Evolutionary conservation across 805 yeast genomes (phyloP).

Genomic region (Isabelozyma pseudorhagii): DNA sequence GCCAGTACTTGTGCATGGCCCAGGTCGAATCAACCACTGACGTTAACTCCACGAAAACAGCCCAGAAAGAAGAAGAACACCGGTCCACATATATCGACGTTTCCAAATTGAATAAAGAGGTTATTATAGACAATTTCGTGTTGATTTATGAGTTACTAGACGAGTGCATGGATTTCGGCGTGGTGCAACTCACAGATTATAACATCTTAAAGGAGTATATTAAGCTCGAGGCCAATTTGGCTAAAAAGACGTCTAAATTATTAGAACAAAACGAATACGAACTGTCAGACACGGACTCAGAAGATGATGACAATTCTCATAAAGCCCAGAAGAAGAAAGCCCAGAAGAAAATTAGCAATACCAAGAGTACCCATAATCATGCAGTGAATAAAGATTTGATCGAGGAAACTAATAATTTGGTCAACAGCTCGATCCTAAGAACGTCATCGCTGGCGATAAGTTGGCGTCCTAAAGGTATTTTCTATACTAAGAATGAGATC

Average conservation of each 20-base stretch:
- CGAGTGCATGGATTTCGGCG: constrained; percentile 86
- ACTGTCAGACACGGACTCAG: constrained; percentile 3
- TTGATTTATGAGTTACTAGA: constrained; percentile 80
- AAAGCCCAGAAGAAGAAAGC: constrained; percentile 7
- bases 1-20: constrained; percentile 20
- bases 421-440: constrained; percentile 71
- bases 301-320: constrained; percentile 6
- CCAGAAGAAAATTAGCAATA: constrained; percentile 9
- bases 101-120: constrained; percentile 50
- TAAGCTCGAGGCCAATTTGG: constrained; percentile 46
- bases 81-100: constrained; percentile 10
- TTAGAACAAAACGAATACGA: constrained; percentile 2
- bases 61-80: not conserved
- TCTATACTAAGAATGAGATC: constrained; percentile 42
- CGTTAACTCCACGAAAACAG: not conserved
- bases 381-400: constrained; percentile 32
- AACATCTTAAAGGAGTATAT: constrained; percentile 76
- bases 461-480: constrained; percentile 47
- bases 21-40: not conserved
- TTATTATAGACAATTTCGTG: constrained; percentile 68
- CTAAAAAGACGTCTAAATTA: constrained; percentile 7
- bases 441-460: constrained; percentile 62
- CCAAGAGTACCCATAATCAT: constrained; percentile 38
- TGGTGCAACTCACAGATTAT: constrained; percentile 81
- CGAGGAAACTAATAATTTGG: constrained; percentile 18